Base-by-base conservation (phyloP, 495 filamentous ascomycete species). In the Pyronema omphalodes region DNA sequence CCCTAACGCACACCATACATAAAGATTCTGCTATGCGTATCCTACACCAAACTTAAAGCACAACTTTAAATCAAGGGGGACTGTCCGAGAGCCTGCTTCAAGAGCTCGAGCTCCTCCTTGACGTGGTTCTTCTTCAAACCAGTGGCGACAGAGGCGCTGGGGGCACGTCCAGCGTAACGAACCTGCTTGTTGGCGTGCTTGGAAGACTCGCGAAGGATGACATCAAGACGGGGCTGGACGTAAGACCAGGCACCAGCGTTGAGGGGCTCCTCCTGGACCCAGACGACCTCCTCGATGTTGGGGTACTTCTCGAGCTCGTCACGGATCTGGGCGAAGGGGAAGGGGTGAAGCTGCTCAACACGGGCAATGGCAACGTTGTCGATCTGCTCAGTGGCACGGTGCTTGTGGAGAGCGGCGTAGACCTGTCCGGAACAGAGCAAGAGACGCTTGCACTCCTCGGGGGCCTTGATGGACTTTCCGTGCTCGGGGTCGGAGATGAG, bases 191-290 rank as follows among this genome's bases (percentile, higher is more conserved):
- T 76, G 70, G 88, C 77, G 72, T 98, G 93, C 69, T 91, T 73
- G 70, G 89, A 66, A 3, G 91, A 95, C 55, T 85, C 65, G 4
- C 57, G 49, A 50, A 98, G 74, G 63, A 96, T 70, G 18, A 88
- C 96, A 77, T 98, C 93, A 57, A 98, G 83, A 64, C 93, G 81
- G 15, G 91, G 91, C 72, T 98, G 91, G 35, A 80, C 83, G 75
- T 85, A 96, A 67, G 78, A 83, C 91, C 91, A 98, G 39, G 82
- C 82, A 65, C 91, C 91, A 12, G 91, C 91, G 66, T 98, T 98
- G 52, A 98, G 77, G 36, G 91, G 91, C 72, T 98, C 91, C 71
- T 98, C 91, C 72, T 98, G 91, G 55, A 74, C 77, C 86, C 87
- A 98, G 55, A 96, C 85, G 56, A 98, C 89, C 57, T 87, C 84